Evolutionary conservation across 768 basidiomycete species (phyloP), one percentile per base, ranked within the genome.

Genomic region (Multifurca ochricompacta): DNA sequence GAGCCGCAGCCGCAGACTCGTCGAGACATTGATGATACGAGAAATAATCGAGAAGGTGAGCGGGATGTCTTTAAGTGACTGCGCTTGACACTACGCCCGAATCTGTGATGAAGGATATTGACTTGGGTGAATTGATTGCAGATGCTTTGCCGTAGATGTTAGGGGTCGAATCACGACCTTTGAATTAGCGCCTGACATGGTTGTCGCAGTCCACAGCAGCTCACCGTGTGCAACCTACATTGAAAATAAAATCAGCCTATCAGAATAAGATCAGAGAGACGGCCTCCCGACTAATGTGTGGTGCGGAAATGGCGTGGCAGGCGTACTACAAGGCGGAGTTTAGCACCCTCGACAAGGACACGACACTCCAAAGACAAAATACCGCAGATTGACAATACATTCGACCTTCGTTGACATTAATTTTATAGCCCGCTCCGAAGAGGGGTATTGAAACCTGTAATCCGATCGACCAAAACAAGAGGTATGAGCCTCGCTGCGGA

Each of bases 361-460:
- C 67, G 31, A 74, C 69, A 71, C 61, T 74, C 72, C 19, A 76
- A 72, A 11, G 74, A 68, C 18, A 79, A 58, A n/a, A 63, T 80
- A 79, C 67, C 68, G 23, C 14, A 76, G 37, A 46, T 68, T 67
- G 39, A 76, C 67, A 48, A 65, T 70, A 61, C 77, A 72, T 62
- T 79, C 77, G 16, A 76, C 77, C 35, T 77, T 73, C 11, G 74
- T 72, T 19, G 76, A 72, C 16, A 74, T 49, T 13, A 77, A 68
- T 61, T 23, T 77, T 79, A 56, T 71, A 70, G 50, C 73, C 34
- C 54, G 46, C 53, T 19, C 31, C 65, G 64, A 16, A 51, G 54
- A 48, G 44, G 55, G n/a, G 59, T 27, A 21, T 18, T 41, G 35
- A 46, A 18, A 46, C 18, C 3, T 7, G 23, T 47, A 30, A 47